Percentiles rank a stretch among this genome's conserved stretches.
Conservation (phyloP, 371 early-diverging fungal species). For the Actinomortierella wolfii region DNA sequence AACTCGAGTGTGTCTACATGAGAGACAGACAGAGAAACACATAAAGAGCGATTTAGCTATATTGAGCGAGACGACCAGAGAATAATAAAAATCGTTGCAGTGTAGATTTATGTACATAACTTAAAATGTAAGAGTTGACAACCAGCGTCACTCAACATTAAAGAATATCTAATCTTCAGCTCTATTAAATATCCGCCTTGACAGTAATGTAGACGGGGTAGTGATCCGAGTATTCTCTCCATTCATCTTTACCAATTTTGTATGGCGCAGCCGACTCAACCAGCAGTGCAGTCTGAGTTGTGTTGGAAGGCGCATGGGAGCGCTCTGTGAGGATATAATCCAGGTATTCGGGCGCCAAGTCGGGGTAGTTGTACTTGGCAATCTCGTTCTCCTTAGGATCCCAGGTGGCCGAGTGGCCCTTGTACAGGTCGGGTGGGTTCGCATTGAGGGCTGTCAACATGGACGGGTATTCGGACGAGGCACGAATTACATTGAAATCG, state of each 20-base stretch:
- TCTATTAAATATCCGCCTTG: conserved; percentile 3
- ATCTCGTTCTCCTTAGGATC: conserved; percentile 33
- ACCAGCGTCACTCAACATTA: too few relatives aligned
- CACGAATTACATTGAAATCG: conserved; percentile 28
- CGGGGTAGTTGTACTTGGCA: conserved; percentile 39
- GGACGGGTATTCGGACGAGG: conserved; percentile 23
- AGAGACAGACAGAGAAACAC: too few relatives aligned
- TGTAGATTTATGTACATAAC: too few relatives aligned
- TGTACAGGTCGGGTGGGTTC: conserved; percentile 11
- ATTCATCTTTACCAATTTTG: conserved; percentile 14
- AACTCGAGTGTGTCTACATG: too few relatives aligned
- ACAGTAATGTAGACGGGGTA: conserved; percentile 28
- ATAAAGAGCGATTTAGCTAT: too few relatives aligned
- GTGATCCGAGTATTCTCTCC: conserved; percentile 40
- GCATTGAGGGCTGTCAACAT: conserved; percentile 19
- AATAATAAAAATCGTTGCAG: too few relatives aligned
- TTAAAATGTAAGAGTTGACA: too few relatives aligned
- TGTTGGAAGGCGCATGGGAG: background rate
- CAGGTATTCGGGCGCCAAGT: conserved; percentile 20
- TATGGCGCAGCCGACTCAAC: conserved; percentile 23
- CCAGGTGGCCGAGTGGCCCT: conserved; percentile 30
- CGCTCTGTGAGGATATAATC: conserved; percentile 35
- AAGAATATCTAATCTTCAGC: too few relatives aligned
- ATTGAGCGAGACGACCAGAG: too few relatives aligned
- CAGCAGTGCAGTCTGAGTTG: conserved; percentile 15